These are phyloP conservation scores for Populus pruinosa DNA, from an alignment of 345 rosid species.

Conservation along the genomic window DNA sequence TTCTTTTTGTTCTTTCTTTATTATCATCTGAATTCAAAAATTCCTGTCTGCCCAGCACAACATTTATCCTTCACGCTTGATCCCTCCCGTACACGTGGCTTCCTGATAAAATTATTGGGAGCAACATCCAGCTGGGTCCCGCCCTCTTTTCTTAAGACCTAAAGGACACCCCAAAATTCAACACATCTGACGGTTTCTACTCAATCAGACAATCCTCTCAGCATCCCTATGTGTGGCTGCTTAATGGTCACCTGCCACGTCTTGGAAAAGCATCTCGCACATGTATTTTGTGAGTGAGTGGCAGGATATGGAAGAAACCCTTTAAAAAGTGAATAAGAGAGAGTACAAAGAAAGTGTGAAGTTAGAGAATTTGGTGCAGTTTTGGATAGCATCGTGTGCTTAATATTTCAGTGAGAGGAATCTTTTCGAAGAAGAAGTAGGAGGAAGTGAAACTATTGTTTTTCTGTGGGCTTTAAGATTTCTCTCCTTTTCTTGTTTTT, in stretches of 20 bases:
- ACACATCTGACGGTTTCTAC: not conserved
- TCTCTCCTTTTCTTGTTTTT: not conserved
- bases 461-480: not conserved
- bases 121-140: not conserved
- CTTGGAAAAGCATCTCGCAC: not conserved
- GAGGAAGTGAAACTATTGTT: not conserved
- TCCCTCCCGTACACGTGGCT: not conserved
- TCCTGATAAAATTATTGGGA: not conserved
- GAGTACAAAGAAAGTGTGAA: not conserved
- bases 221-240: not conserved
- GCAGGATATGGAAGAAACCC: not conserved
- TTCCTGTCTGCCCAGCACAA: not conserved
- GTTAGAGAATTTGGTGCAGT: conserved; percentile 13
- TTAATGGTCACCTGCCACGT: not conserved
- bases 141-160: not conserved
- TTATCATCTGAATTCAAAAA: not conserved
- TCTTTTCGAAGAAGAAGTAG: conserved; percentile 37
- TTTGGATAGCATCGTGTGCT: not conserved
- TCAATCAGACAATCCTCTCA: not conserved
- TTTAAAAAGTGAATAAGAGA: not conserved
- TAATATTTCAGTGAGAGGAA: conserved; percentile 47
- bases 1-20: not conserved
- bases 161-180: not conserved
- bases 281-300: not conserved
- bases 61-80: not conserved